Evolutionary conservation across 331 rosid species (phyloP).

Genomic region (Phaseolus coccineus): DNA sequence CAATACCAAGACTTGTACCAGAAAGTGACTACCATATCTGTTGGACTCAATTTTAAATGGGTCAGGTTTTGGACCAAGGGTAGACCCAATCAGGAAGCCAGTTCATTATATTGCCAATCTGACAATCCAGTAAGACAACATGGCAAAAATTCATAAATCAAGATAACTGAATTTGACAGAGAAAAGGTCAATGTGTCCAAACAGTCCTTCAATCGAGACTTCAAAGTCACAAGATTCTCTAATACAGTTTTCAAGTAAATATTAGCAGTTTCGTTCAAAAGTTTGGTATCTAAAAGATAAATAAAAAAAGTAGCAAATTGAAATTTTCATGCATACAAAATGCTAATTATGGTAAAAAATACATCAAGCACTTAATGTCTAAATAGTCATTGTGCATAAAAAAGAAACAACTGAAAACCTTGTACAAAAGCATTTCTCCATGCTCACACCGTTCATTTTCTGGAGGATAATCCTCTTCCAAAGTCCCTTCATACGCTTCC

Average conservation of each 20-base stretch:
- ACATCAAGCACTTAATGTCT: slow-evolving; percentile 22
- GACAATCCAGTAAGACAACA: background rate
- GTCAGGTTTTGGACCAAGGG: background rate
- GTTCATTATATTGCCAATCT: slow-evolving; percentile 15
- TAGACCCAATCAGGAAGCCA: slow-evolving; percentile 2
- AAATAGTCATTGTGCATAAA: slow-evolving; percentile 32
- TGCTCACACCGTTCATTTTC: slow-evolving; percentile 97
- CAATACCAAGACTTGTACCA: background rate
- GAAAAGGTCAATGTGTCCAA: slow-evolving; percentile 16
- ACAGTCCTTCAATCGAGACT: slow-evolving; percentile 11
- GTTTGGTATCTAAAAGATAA: background rate
- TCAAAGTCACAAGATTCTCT: background rate
- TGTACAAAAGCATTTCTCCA: slow-evolving; percentile 96
- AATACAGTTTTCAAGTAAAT: slow-evolving; percentile 3
- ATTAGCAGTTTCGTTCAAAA: background rate
- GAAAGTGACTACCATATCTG: background rate
- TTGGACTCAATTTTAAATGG: background rate
- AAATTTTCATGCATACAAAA: background rate
- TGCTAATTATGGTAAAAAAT: background rate
- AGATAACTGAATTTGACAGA: slow-evolving; percentile 15
- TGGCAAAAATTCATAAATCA: slow-evolving; percentile 15
- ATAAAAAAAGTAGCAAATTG: background rate
- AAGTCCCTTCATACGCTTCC: slow-evolving; percentile 98
- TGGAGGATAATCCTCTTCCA: slow-evolving; percentile 96
- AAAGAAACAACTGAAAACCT: slow-evolving; percentile 63